A percentile compares a stretch with the other conserved stretches of the same genome.
These are phyloP conservation scores for Juncus inflexus DNA, from an alignment of 176 grass and related monocot genomes.

Conservation along the genomic window DNA sequence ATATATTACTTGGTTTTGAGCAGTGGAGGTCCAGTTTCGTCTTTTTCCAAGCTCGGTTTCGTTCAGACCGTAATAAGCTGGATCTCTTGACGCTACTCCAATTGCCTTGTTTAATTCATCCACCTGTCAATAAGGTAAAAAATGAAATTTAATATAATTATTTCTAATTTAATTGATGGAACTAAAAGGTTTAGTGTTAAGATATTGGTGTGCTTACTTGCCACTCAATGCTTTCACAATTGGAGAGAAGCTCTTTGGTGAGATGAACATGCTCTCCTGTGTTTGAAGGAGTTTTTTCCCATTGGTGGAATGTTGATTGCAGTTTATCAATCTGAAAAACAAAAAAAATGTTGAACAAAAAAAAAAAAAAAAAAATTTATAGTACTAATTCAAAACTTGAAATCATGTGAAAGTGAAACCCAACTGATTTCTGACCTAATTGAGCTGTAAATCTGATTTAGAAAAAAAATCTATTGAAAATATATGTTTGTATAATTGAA, in stretches of 20 bases:
- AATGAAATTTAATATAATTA: not conserved
- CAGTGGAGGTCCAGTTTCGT: slow-evolving; percentile 58
- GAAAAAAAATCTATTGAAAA: too few relatives aligned
- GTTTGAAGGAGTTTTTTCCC: slow-evolving; percentile 69
- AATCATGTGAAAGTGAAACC: too few relatives aligned
- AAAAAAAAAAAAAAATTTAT: too few relatives aligned
- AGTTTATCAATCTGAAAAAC: slow-evolving; percentile 62
- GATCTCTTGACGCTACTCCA: slow-evolving; percentile 65
- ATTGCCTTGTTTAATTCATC: slow-evolving; percentile 89
- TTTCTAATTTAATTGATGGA: not conserved
- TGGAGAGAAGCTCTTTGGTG: slow-evolving; percentile 70
- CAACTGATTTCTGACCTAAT: too few relatives aligned
- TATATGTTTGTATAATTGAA: too few relatives aligned
- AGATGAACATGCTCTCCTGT: slow-evolving; percentile 80
- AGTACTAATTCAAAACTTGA: too few relatives aligned
- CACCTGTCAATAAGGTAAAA: slow-evolving; percentile 45
- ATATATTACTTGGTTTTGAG: slow-evolving; percentile 50
- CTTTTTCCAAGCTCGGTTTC: slow-evolving; percentile 73
- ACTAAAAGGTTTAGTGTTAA: not conserved
- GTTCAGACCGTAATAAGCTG: slow-evolving; percentile 81
- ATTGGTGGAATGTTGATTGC: slow-evolving; percentile 71
- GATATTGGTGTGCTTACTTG: slow-evolving; percentile 42
- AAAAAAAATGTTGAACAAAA: not conserved
- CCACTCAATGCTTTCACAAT: slow-evolving; percentile 81
- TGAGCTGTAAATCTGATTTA: too few relatives aligned